phyloP scores from a whole-genome alignment of 2,329 filamentous ascomycete species.

The Ilyonectria destructans region DNA sequence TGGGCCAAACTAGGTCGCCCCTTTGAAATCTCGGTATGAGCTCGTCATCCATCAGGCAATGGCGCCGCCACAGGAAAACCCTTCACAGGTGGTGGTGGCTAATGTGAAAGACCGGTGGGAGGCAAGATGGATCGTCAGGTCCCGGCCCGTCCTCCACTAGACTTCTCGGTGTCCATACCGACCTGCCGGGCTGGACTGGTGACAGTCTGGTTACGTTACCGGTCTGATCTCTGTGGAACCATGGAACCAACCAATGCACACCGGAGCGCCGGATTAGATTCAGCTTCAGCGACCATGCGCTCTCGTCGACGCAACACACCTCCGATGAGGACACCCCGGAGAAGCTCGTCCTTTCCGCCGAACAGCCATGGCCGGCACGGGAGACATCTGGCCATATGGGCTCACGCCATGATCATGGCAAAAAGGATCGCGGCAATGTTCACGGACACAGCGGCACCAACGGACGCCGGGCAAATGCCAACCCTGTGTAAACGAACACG shows the following conservation, averaged over 20 bases:
- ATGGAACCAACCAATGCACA: constrained; percentile 16
- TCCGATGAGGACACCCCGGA: constrained; percentile 6
- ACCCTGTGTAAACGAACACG: background rate
- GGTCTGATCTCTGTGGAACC: constrained; percentile 26
- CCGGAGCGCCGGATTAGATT: background rate
- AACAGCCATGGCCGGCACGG: constrained; percentile 31
- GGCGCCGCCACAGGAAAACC: constrained; percentile 33
- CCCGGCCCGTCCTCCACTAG: constrained; percentile 14
- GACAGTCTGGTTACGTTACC: constrained; percentile 22
- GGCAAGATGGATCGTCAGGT: constrained; percentile 9
- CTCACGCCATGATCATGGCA: constrained; percentile 47
- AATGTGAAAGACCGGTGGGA: constrained; percentile 1
- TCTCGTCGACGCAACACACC: constrained; percentile 13
- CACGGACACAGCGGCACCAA: constrained; percentile 32
- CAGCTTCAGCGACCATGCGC: constrained; percentile 8
- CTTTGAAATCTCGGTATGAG: constrained; percentile 27
- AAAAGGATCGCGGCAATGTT: constrained; percentile 38
- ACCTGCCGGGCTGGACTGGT: constrained; percentile 19
- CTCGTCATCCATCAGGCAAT: constrained; percentile 29
- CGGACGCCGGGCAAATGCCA: constrained; percentile 8
- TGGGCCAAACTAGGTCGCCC: constrained; percentile 11
- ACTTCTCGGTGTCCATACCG: constrained; percentile 21
- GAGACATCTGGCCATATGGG: constrained; percentile 36
- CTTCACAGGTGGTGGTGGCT: constrained; percentile 5
- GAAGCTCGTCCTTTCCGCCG: constrained; percentile 3